Evolutionary conservation across 1,139 yeast species (phyloP).

Genomic region (Suhomyces atakaporum): DNA sequence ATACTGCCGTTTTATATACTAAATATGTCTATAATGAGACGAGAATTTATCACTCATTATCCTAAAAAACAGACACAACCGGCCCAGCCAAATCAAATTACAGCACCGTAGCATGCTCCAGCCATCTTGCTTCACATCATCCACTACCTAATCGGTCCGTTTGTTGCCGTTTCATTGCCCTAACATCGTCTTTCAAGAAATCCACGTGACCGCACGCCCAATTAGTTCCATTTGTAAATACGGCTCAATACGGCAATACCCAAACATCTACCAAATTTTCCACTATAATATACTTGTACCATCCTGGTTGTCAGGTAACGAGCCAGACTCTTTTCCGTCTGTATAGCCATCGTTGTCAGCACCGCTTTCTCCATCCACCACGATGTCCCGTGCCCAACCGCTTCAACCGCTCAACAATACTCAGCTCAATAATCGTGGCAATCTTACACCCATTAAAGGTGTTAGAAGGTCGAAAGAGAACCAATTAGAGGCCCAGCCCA

Average conservation of each 20-base stretch:
- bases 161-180: too few relatives aligned
- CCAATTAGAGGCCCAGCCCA: constrained; percentile 20
- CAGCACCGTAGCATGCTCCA: too few relatives aligned
- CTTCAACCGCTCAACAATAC: constrained; percentile 52
- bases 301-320: constrained; percentile 8
- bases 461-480: constrained; percentile 34
- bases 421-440: constrained; percentile 42
- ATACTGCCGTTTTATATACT: too few relatives aligned
- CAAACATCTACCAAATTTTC: constrained; percentile 16
- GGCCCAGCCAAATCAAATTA: too few relatives aligned
- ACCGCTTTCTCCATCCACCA: constrained; percentile 2
- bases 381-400: constrained; percentile 42
- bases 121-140: too few relatives aligned
- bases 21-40: too few relatives aligned
- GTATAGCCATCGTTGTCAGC: constrained; percentile 7
- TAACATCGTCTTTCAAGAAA: too few relatives aligned
- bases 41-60: too few relatives aligned
- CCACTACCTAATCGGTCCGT: too few relatives aligned
- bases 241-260: constrained; percentile 17
- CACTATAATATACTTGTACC: constrained; percentile 9
- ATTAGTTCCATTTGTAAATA: constrained; percentile 16
- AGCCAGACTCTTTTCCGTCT: constrained; percentile 11
- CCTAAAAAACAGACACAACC: too few relatives aligned
- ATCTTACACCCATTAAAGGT: constrained; percentile 46
- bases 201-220: constrained; percentile 12